These are phyloP conservation scores for Ogataea pini DNA, from an alignment of 805 yeast genomes.

Conservation along the genomic window DNA sequence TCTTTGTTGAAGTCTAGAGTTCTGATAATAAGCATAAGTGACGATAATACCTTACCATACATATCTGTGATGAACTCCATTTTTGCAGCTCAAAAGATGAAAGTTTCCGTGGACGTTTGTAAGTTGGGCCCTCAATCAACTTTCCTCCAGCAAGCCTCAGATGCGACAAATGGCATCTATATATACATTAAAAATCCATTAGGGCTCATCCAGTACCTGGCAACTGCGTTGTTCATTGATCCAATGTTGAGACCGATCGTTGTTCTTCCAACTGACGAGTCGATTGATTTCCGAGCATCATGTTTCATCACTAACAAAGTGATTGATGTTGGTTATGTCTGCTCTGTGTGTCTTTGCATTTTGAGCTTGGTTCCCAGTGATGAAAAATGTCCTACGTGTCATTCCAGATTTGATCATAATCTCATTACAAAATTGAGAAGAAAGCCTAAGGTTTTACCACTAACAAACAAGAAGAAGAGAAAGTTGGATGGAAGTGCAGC, in stretches of 20 bases:
- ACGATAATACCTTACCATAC: constrained; percentile 77
- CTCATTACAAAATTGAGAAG: constrained; percentile 58
- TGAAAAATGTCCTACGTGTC: constrained; percentile 83
- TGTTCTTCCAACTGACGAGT: constrained; percentile 77
- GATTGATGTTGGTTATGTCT: constrained; percentile 91
- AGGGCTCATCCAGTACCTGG: constrained; percentile 80
- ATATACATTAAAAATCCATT: constrained; percentile 63
- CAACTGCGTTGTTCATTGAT: constrained; percentile 83
- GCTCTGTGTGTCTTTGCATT: constrained; percentile 90
- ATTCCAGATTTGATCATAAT: constrained; percentile 67
- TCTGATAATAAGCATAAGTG: constrained; percentile 63
- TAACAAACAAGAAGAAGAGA: constrained; percentile 30
- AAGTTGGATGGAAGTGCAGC: constrained; percentile 10
- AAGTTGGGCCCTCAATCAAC: constrained; percentile 73
- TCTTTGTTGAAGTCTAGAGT: constrained; percentile 63
- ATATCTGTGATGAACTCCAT: constrained; percentile 94
- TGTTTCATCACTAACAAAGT: constrained; percentile 89
- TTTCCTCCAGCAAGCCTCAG: constrained; percentile 92
- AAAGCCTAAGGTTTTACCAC: constrained; percentile 48
- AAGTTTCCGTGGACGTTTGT: constrained; percentile 86
- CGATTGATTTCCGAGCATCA: constrained; percentile 92
- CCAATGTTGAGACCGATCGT: constrained; percentile 78
- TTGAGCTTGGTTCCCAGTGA: constrained; percentile 67
- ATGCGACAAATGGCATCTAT: constrained; percentile 91
- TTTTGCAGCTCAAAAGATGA: constrained; percentile 93